Evolutionary conservation across 2,329 filamentous ascomycete genomes (phyloP), one percentile per base, ranked within the genome.

Genomic region (Exophiala oligosperma): DNA sequence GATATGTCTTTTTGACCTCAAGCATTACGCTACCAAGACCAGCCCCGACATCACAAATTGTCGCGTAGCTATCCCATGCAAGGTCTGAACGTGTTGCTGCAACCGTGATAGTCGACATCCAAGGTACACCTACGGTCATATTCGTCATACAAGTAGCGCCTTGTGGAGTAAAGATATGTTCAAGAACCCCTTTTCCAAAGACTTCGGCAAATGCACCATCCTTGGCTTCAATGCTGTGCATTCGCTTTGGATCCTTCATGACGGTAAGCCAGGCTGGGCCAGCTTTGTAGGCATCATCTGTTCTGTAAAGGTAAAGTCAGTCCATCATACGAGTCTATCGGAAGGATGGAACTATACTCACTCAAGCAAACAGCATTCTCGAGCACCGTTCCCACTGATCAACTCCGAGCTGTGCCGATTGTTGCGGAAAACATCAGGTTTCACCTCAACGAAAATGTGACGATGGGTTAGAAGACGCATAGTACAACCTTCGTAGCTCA

Each of bases 201-300:
- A 52, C 50, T 23, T 52, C 50, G 11, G 50, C 50, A 37, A 52
- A 52, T 3, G 50, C 50, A n/a, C 50, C 50, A 21, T 52, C 50
- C n/a, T 52, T 44, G 17, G 50, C 50, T 14, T 52, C 50, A 43
- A 52, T 52, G 17, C 50, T 52, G 50, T 52, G 11, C 50, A 43
- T 43, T 21, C 50, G 6, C n/a, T 52, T 52, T 21, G 50, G 50
- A 24, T 52, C 50, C 29, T 52, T 52, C 50, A 52, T 52, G 29
- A 44, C 23, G 12, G 17, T 40, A 24, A 52, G 50, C 50, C 50
- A 52, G 14, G 32, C 50, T 24, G 50, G 50, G 17, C 50, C 50
- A 21, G 50, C 50, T 17, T 52, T 52, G 23, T 52, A 52, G 1
- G 50, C 50, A 6, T 52, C 35, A 1, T 52, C 24, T 14, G 49